phyloP scores from a whole-genome alignment of 768 basidiomycete species.

The Suillus alpinus region DNA sequence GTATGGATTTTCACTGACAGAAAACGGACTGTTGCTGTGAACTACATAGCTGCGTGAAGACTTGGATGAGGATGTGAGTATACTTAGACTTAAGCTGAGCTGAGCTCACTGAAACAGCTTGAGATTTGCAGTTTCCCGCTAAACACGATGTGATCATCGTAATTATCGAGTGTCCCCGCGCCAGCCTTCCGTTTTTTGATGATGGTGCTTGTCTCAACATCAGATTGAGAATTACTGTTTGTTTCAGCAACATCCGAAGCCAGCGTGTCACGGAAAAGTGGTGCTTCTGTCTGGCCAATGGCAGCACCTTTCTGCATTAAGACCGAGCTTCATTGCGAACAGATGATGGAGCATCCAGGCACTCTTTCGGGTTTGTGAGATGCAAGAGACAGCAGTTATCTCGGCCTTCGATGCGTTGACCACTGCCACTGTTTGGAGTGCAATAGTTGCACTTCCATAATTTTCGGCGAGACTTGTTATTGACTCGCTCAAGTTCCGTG shows the following conservation, averaged over 20 bases:
- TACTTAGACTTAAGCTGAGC: not conserved
- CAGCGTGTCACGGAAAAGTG: no score
- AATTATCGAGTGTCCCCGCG: no score
- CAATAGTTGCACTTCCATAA: slow-evolving; percentile 16
- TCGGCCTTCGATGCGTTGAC: slow-evolving; percentile 8
- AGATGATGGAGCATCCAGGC: no score
- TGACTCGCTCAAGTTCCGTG: not conserved
- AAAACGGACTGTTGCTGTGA: not conserved
- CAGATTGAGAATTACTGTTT: no score
- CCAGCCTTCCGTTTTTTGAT: no score
- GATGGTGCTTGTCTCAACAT: no score
- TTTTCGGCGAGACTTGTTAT: slow-evolving; percentile 9
- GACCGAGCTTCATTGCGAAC: not conserved
- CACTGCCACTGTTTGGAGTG: not conserved
- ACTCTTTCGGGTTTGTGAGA: no score
- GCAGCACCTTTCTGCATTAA: not conserved
- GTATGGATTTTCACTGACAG: not conserved
- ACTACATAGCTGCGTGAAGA: not conserved
- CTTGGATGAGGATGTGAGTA: not conserved
- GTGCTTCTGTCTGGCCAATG: not conserved
- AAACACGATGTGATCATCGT: no score
- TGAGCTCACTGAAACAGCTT: not conserved
- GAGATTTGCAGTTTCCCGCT: not conserved
- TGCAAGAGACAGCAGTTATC: no score
- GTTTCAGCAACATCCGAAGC: no score